phyloP scores from a whole-genome alignment of 257 asterid species.

The Prunella vulgaris region DNA sequence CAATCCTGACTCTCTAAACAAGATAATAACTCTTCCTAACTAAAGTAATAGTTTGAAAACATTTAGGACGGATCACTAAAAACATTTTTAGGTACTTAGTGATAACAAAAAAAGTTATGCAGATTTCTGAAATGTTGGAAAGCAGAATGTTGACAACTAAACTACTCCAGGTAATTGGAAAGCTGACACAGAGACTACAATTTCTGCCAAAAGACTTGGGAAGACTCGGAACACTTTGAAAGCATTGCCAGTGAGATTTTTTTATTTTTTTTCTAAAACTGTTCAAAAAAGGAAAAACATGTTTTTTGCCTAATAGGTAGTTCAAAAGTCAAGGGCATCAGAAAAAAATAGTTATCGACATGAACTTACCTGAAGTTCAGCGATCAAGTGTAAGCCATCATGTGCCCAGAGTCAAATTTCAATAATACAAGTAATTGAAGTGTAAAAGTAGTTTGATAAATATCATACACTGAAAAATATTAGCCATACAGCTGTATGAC shows the following conservation, averaged over 20 bases:
- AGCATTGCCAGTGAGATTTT: not conserved
- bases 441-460: conserved; percentile 1
- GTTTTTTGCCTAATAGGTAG: not conserved
- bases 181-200: not conserved
- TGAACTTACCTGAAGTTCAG: conserved; percentile 89
- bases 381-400: conserved; percentile 97
- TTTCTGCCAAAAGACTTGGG: not conserved
- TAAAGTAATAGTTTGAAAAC: not conserved
- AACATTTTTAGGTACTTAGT: not conserved
- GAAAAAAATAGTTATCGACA: conserved; percentile 50
- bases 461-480: not conserved
- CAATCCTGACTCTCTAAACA: not conserved
- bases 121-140: conserved; percentile 3
- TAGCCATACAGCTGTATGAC: not conserved
- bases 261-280: not conserved
- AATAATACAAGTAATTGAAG: not conserved
- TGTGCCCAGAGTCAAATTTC: conserved; percentile 44
- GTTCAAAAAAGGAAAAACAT: not conserved
- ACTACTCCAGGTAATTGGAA: not conserved
- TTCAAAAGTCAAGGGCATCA: conserved; percentile 63
- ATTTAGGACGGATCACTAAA: not conserved
- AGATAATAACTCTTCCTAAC: not conserved
- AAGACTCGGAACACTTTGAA: not conserved
- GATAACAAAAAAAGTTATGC: not conserved
- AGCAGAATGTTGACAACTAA: not conserved